phyloP scores from a whole-genome alignment of 441 rosid genomes.

The Pelargonium australe region DNA sequence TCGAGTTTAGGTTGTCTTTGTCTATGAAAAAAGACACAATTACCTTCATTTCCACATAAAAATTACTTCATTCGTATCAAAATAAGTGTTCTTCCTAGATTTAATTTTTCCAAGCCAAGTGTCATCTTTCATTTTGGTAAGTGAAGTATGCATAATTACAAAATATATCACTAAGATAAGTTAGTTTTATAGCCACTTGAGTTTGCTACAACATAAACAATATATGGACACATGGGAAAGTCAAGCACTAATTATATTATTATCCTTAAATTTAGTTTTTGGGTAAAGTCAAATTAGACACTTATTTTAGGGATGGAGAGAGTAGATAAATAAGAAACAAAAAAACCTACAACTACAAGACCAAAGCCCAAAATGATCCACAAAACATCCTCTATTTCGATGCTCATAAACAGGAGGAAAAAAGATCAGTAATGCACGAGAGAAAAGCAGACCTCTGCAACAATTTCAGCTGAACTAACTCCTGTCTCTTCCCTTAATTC shows the following conservation, averaged over 20 bases:
- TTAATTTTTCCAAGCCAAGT: no score
- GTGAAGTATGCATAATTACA: no score
- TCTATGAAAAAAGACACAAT: neutral
- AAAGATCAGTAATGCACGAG: conserved; percentile 19
- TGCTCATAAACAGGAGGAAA: neutral
- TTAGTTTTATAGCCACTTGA: no score
- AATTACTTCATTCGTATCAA: neutral
- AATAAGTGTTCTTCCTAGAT: no score
- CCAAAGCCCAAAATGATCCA: neutral
- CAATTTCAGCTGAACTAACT: conserved; percentile 55
- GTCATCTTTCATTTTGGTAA: no score
- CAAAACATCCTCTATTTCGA: neutral
- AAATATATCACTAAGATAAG: no score
- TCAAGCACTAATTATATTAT: no score
- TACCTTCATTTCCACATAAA: neutral
- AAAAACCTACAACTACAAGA: neutral
- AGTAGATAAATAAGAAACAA: neutral
- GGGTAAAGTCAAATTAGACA: no score
- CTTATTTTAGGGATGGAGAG: no score
- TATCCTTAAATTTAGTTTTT: no score
- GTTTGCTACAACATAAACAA: no score
- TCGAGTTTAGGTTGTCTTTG: neutral
- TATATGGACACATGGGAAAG: no score
- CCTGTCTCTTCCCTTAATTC: conserved; percentile 78
- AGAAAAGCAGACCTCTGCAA: conserved; percentile 50